These are phyloP conservation scores for Colletotrichum coccodes DNA, from an alignment of 2,329 filamentous ascomycete species.

Conservation along the genomic window DNA sequence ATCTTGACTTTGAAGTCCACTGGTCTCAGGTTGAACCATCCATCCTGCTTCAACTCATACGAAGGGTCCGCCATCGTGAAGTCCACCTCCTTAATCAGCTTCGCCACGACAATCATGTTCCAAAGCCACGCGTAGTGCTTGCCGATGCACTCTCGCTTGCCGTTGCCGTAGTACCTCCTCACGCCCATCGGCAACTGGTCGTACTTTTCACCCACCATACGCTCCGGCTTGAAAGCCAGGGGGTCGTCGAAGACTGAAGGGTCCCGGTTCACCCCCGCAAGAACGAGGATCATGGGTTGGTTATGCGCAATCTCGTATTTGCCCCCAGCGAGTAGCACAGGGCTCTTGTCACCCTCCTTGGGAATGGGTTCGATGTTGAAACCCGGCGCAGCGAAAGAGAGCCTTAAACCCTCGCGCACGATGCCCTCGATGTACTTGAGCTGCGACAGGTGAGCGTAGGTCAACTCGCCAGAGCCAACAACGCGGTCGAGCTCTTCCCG, in stretches of 20 bases:
- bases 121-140: constrained; percentile 61
- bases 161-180: constrained; percentile 63
- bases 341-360: constrained; percentile 49
- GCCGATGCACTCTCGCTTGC: constrained; percentile 62
- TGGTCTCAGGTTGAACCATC: constrained; percentile 64
- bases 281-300: constrained; percentile 59
- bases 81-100: constrained; percentile 55
- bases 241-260: constrained; percentile 59
- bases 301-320: constrained; percentile 60
- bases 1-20: constrained; percentile 56
- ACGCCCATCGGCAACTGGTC: constrained; percentile 54
- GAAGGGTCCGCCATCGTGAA: constrained; percentile 53
- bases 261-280: constrained; percentile 62
- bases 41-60: constrained; percentile 56
- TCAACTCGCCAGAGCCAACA: constrained; percentile 55
- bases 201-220: constrained; percentile 58
- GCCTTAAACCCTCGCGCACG: constrained; percentile 63
- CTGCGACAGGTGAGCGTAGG: constrained; percentile 58
- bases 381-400: constrained; percentile 63
- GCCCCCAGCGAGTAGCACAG: constrained; percentile 58
- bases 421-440: constrained; percentile 65
- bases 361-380: constrained; percentile 64
- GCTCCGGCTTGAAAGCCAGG: constrained; percentile 55
- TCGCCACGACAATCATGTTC: constrained; percentile 52
- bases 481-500: constrained; percentile 65